phyloP scores from a whole-genome alignment of 257 asterid species.

The Linderniella brevidens region DNA sequence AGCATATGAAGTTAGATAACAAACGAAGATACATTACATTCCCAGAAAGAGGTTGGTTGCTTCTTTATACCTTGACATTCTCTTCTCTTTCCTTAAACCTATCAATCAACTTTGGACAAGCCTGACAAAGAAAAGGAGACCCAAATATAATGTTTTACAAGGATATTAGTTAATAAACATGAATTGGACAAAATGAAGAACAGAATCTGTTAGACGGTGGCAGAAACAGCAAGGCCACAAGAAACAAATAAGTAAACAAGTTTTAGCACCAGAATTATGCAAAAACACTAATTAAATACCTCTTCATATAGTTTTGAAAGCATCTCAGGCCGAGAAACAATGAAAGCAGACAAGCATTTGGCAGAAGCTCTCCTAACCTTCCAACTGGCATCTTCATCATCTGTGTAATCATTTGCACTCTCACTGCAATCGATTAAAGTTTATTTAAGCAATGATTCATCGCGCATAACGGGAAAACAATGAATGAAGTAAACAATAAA shows the following conservation, averaged over 20 bases:
- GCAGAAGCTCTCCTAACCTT: slow-evolving; percentile 99
- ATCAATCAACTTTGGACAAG: slow-evolving; percentile 95
- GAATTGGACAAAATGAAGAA: background rate
- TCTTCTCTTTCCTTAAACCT: slow-evolving; percentile 98
- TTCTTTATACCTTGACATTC: slow-evolving; percentile 71
- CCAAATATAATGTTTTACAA: background rate
- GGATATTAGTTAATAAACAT: background rate
- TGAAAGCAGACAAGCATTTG: slow-evolving; percentile 79
- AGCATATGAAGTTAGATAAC: slow-evolving; percentile 12
- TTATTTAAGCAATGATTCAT: slow-evolving; percentile 15
- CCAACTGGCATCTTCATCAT: slow-evolving; percentile 98
- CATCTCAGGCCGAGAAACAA: slow-evolving; percentile 98
- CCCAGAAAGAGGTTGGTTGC: background rate
- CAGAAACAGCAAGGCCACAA: no score
- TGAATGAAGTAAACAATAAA: slow-evolving; percentile 8
- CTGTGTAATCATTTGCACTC: slow-evolving; percentile 95
- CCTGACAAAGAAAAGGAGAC: slow-evolving; percentile 31
- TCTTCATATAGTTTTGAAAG: slow-evolving; percentile 80
- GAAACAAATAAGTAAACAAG: no score
- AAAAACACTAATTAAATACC: slow-evolving; percentile 21
- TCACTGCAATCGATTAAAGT: slow-evolving; percentile 49
- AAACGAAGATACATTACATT: slow-evolving; percentile 2
- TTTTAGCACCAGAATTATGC: background rate
- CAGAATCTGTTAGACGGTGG: background rate
- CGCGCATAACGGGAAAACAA: slow-evolving; percentile 6